These are phyloP conservation scores for Vickermania spadyakhi DNA, from an alignment of 208 protist genomes.

Conservation along the genomic window DNA sequence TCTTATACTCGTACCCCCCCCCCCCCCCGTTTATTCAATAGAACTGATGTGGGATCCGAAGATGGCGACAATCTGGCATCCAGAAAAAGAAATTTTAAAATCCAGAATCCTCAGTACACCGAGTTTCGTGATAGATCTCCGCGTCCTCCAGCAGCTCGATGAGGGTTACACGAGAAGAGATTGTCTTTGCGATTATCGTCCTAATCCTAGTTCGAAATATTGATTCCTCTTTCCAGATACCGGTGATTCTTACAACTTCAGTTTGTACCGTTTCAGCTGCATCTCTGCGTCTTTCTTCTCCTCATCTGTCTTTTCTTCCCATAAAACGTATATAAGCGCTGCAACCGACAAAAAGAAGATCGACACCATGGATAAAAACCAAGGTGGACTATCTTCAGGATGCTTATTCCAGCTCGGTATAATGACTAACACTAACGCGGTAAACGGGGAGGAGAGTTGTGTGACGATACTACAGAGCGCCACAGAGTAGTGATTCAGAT, in stretches of 20 bases:
- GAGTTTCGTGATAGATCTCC: too few species aligned
- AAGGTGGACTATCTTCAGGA: slow-evolving; percentile 40
- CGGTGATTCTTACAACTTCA: slow-evolving; percentile 6
- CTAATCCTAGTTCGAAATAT: too few species aligned
- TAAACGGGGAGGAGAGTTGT: slow-evolving; percentile 68
- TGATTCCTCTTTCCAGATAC: too few species aligned
- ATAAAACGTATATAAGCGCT: slow-evolving; percentile 57
- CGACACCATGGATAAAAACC: slow-evolving; percentile 59
- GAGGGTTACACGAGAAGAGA: too few species aligned
- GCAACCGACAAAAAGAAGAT: slow-evolving; percentile 47
- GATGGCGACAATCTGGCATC: too few species aligned
- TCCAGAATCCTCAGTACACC: too few species aligned
- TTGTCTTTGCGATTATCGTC: too few species aligned
- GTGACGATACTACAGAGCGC: slow-evolving; percentile 72
- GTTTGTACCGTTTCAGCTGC: slow-evolving; percentile 42
- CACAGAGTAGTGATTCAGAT: slow-evolving; percentile 84
- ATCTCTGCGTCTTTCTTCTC: slow-evolving; percentile 53
- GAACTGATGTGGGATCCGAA: too few species aligned
- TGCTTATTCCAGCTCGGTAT: slow-evolving; percentile 60
- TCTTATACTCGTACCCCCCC: too few species aligned
- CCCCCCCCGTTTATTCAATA: too few species aligned
- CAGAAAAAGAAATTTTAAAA: too few species aligned
- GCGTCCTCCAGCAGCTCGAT: too few species aligned
- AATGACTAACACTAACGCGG: slow-evolving; percentile 62
- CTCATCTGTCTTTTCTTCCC: slow-evolving; percentile 71